phyloP scores from a whole-genome alignment of 257 asterid genomes.

The Solanum appendiculatum region DNA sequence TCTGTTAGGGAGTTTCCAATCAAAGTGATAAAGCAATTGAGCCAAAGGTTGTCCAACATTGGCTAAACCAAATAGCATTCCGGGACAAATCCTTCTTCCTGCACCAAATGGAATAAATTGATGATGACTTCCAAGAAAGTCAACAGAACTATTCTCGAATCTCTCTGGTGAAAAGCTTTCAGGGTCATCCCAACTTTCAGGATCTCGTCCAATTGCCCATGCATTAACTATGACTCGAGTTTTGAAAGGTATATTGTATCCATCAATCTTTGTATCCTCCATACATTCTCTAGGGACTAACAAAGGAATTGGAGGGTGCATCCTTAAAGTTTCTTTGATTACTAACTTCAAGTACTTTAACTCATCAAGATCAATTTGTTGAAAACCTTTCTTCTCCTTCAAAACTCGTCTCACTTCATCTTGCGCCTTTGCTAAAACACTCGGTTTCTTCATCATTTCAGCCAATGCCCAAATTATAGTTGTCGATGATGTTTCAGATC shows the following conservation, averaged over 20 bases:
- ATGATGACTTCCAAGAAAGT: constrained; percentile 4
- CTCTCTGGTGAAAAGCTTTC: constrained; percentile 12
- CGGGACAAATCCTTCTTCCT: constrained; percentile 9
- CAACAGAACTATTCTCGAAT: constrained; percentile 3
- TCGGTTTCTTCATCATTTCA: constrained; percentile 13
- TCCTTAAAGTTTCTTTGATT: constrained; percentile 15
- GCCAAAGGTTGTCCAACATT: constrained; percentile 10
- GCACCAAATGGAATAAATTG: constrained; percentile 17
- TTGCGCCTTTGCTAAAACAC: constrained; percentile 9
- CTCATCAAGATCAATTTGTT: constrained; percentile 1
- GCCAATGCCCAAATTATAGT: constrained; percentile 11
- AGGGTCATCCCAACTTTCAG: constrained; percentile 4
- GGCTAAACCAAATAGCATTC: constrained; percentile 1
- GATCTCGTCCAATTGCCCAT: constrained; percentile 21
- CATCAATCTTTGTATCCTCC: constrained; percentile 5
- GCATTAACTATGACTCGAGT: constrained; percentile 9
- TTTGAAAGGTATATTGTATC: neutral
- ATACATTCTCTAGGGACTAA: constrained; percentile 11
- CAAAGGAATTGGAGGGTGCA: constrained; percentile 11
- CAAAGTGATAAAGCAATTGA: constrained; percentile 2
- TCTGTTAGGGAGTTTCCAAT: constrained; percentile 10
- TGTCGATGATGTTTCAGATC: constrained; percentile 3
- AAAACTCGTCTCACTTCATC: neutral
- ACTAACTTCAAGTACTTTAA: constrained; percentile 6
- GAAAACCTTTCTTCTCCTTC: neutral